Conservation (phyloP, 257 asterid species). For the Solanum sejunctum region DNA sequence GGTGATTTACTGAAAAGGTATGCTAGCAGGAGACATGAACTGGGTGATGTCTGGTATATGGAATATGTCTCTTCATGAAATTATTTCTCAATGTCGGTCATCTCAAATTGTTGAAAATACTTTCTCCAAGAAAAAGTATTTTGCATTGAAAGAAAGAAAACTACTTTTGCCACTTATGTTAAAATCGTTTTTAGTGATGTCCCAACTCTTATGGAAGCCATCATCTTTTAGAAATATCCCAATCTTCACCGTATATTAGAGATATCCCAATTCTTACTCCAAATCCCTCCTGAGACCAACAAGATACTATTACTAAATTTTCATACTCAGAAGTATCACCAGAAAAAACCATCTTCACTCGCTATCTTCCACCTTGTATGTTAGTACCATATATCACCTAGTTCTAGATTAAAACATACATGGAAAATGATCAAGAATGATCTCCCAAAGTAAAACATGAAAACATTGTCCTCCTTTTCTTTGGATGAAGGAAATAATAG, state of each 20-base stretch:
- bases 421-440: neutral
- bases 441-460: neutral
- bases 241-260: neutral
- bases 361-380: neutral
- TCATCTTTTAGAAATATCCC: neutral
- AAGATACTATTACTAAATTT: neutral
- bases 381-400: neutral
- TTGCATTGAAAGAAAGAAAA: neutral
- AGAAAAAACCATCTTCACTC: neutral
- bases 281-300: neutral
- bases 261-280: neutral
- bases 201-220: neutral
- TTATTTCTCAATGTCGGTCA: neutral
- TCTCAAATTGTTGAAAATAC: neutral
- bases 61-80: neutral
- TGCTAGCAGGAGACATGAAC: neutral
- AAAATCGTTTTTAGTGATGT: neutral
- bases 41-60: neutral
- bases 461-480: neutral
- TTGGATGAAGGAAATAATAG: neutral
- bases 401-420: neutral
- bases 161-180: neutral
- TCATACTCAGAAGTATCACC: neutral
- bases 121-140: neutral
- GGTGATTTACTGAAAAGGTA: conserved; percentile 39